phyloP scores from a whole-genome alignment of 768 basidiomycete genomes.

The Phanerodontia chrysosporium region DNA sequence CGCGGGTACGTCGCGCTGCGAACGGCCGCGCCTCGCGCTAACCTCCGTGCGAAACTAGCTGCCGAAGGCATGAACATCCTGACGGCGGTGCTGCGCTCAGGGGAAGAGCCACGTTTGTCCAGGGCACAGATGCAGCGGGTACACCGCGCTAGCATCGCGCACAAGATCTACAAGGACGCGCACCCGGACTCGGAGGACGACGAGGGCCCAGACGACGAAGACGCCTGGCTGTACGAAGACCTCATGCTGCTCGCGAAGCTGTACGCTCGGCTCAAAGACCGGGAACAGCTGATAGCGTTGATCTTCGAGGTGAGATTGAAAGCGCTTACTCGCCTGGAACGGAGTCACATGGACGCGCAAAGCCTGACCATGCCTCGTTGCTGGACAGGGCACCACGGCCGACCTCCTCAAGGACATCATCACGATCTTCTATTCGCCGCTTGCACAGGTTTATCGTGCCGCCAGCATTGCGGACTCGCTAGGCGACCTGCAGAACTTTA shows the following conservation, averaged over 20 bases:
- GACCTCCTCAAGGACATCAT: conserved; percentile 97
- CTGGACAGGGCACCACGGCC: conserved; percentile 78
- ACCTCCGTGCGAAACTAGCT: conserved; percentile 32
- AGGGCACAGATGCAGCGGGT: conserved; percentile 80
- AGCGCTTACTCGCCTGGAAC: neutral
- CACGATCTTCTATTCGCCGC: conserved; percentile 95
- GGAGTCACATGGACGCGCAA: neutral
- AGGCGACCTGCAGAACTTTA: conserved; percentile 86
- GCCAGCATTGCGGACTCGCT: conserved; percentile 96
- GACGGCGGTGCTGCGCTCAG: conserved; percentile 73
- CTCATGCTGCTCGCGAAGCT: conserved; percentile 74
- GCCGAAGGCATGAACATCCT: conserved; percentile 72
- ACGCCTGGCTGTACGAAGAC: conserved; percentile 96
- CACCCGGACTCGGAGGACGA: conserved; percentile 87
- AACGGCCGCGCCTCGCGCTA: neutral
- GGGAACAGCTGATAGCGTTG: conserved; percentile 87
- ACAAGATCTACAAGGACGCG: conserved; percentile 66
- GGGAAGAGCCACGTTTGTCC: conserved; percentile 69
- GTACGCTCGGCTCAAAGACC: conserved; percentile 76
- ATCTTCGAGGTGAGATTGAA: conserved; percentile 80
- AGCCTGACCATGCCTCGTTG: neutral
- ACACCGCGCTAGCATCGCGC: conserved; percentile 71
- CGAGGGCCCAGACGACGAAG: conserved; percentile 89
- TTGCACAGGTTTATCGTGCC: conserved; percentile 96
- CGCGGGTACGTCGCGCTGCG: conserved; percentile 56